Evolutionary conservation across 2,329 filamentous ascomycete species (phyloP).

Genomic region (Drechslerella stenobrocha): DNA sequence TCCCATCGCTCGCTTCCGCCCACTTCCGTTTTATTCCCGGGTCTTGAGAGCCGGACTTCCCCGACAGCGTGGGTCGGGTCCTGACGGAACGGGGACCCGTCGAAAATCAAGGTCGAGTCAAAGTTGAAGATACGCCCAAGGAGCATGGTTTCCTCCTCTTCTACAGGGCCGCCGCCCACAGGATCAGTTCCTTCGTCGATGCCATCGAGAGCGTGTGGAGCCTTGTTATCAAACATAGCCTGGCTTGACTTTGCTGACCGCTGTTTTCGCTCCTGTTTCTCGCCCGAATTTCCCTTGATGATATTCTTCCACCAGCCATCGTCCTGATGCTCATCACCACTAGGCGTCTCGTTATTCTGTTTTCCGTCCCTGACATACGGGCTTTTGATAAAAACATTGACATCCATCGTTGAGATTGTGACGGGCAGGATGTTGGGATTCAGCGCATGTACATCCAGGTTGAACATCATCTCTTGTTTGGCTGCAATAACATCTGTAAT

Average conservation of each 20-base stretch:
- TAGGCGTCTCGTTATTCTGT: conserved; percentile 40
- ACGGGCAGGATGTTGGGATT: conserved; percentile 94
- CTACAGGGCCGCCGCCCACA: conserved; percentile 61
- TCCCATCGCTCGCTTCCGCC: conserved; percentile 88
- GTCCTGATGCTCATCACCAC: conserved; percentile 34
- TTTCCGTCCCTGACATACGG: conserved; percentile 73
- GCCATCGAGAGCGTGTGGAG: conserved; percentile 43
- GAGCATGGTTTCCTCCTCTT: conserved; percentile 76
- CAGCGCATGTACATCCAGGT: conserved; percentile 80
- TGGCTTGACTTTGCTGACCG: conserved; percentile 1
- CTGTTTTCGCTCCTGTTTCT: conserved; percentile 16
- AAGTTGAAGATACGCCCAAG: conserved; percentile 87
- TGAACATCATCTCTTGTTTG: conserved; percentile 92
- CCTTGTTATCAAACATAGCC: neutral
- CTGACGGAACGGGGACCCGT: conserved; percentile 82
- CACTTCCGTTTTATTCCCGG: conserved; percentile 82
- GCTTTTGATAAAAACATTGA: conserved; percentile 93
- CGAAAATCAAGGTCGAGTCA: conserved; percentile 84
- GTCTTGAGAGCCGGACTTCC: conserved; percentile 77
- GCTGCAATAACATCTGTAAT: conserved; percentile 90
- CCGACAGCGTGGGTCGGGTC: conserved; percentile 73
- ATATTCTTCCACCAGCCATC: conserved; percentile 34
- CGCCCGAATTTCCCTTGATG: conserved; percentile 12
- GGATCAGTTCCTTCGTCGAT: conserved; percentile 55
- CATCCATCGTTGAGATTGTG: conserved; percentile 79